Conservation (phyloP, 1,284 basidiomycete species). For the Tilletia caries region DNA sequence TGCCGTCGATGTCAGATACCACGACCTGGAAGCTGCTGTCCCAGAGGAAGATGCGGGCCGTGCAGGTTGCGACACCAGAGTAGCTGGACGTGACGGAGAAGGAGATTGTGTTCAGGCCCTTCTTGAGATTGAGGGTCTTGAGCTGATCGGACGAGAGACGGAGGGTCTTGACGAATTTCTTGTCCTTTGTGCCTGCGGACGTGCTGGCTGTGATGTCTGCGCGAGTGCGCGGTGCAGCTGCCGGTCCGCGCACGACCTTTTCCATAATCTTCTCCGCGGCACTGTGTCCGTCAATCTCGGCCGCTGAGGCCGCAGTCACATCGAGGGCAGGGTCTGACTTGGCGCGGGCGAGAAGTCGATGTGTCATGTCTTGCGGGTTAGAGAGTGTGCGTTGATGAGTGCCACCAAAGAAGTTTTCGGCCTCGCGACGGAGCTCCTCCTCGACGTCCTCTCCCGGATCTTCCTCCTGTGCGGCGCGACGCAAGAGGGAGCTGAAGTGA, state of each 20-base stretch:
- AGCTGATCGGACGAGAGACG: conserved; percentile 79
- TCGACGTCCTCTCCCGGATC: not conserved
- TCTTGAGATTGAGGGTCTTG: conserved; percentile 68
- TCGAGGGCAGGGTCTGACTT: conserved; percentile 3
- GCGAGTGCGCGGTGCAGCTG: not conserved
- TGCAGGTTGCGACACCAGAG: conserved; percentile 73
- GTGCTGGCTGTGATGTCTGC: not conserved
- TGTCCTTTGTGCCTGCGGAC: conserved; percentile 53
- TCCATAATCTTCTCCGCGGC: conserved; percentile 9
- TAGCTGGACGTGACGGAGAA: conserved; percentile 83
- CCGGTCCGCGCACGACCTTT: not conserved
- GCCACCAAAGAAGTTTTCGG: conserved; percentile 4
- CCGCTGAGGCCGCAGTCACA: not conserved
- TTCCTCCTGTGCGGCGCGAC: conserved; percentile 33
- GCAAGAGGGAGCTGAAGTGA: conserved; percentile 3
- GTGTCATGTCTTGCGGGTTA: not conserved
- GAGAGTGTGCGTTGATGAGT: conserved; percentile 3
- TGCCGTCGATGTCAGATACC: conserved; percentile 97
- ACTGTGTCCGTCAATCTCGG: not conserved
- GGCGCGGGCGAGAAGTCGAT: conserved; percentile 2
- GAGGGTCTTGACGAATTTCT: conserved; percentile 84
- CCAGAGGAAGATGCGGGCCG: conserved; percentile 94
- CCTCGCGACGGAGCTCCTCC: not conserved
- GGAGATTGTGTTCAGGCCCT: conserved; percentile 86
- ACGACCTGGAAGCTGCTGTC: conserved; percentile 83